A percentile compares a stretch with the other conserved stretches of the same genome.
Evolutionary conservation across 1,284 basidiomycete genomes (phyloP).

Genomic region (Tylopilus orsonianus): DNA sequence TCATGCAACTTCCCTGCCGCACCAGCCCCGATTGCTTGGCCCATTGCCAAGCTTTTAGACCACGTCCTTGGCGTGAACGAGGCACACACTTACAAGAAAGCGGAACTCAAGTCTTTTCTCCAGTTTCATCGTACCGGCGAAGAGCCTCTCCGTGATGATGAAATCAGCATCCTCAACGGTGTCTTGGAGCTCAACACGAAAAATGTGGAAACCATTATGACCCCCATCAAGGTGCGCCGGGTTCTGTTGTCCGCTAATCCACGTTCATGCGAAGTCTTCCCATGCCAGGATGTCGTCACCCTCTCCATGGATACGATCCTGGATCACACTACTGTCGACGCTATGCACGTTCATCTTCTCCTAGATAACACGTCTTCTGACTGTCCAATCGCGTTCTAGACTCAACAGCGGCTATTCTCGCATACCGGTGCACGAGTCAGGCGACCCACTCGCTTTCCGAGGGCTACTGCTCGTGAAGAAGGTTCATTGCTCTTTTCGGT

Average conservation of each 20-base stretch:
- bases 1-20: neutral
- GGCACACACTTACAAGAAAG: conserved; percentile 84
- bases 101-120: conserved; percentile 90
- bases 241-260: neutral
- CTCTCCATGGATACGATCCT: conserved; percentile 77
- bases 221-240: conserved; percentile 64
- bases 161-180: conserved; percentile 86
- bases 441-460: conserved; percentile 74
- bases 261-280: neutral
- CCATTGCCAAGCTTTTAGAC: conserved; percentile 87
- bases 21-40: conserved; percentile 81
- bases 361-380: neutral
- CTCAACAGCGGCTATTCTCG: conserved; percentile 87
- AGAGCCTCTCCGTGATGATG: conserved; percentile 86
- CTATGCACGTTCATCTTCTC: conserved; percentile 47
- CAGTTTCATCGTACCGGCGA: conserved; percentile 87
- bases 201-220: conserved; percentile 85
- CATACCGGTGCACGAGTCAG: conserved; percentile 86
- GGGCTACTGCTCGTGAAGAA: conserved; percentile 89
- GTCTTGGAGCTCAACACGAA: conserved; percentile 86
- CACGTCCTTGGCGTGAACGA: conserved; percentile 71
- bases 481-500: conserved; percentile 36
- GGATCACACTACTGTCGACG: conserved; percentile 77
- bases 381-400: conserved; percentile 34
- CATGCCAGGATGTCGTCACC: conserved; percentile 70